These are phyloP conservation scores for Catenaria anguillulae DNA, from an alignment of 371 early-diverging fungal genomes.

Conservation along the genomic window DNA sequence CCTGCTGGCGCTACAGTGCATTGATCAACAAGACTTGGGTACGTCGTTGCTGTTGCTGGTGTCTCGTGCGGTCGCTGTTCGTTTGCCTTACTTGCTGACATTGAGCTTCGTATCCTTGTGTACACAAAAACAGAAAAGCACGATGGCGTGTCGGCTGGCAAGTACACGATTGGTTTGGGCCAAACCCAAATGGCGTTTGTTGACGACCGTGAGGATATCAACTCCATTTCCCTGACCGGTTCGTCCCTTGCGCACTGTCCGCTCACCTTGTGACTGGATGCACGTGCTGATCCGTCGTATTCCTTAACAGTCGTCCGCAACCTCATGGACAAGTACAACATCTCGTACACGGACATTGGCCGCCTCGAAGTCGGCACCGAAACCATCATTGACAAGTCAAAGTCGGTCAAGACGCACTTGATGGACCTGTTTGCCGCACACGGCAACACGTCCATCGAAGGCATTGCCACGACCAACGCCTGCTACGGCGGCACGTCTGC, in stretches of 20 bases:
- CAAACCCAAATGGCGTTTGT: conserved; percentile 88
- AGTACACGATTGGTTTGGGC: conserved; percentile 95
- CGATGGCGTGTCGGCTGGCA: conserved; percentile 86
- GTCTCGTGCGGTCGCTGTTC: no score
- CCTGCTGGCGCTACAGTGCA: conserved; percentile 7
- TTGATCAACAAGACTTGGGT: conserved; percentile 1
- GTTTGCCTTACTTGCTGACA: no score
- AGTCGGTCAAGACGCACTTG: conserved; percentile 89
- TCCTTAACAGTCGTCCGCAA: conserved; percentile 57
- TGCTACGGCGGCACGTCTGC: conserved; percentile 97
- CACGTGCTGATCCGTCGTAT: no score
- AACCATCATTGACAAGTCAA: conserved; percentile 94
- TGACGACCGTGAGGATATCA: conserved; percentile 93
- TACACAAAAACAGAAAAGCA: conserved; percentile 62
- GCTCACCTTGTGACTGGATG: no score
- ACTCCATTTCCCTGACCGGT: conserved; percentile 82
- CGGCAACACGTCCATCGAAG: conserved; percentile 86
- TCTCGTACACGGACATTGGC: conserved; percentile 71
- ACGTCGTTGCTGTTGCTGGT: no score
- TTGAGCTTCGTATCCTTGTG: no score
- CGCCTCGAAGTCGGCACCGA: conserved; percentile 97
- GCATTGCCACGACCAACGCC: conserved; percentile 94
- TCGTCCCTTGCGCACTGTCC: conserved; percentile 13
- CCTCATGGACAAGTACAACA: conserved; percentile 80
- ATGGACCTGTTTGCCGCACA: conserved; percentile 84